phyloP scores from a whole-genome alignment of 2,329 filamentous ascomycete species.

The Aspergillus puulaauensis region DNA sequence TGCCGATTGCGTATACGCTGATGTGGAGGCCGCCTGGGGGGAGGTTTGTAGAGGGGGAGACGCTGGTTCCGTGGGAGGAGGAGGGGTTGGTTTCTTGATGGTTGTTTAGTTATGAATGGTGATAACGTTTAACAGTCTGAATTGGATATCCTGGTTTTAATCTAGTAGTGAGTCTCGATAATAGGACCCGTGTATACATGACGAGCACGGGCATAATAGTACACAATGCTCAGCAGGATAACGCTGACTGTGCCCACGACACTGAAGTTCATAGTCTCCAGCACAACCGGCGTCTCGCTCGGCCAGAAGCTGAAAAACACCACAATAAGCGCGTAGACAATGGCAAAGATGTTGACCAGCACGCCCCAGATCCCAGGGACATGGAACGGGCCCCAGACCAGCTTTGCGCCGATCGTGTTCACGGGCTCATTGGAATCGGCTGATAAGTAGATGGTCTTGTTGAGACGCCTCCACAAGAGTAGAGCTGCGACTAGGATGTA shows the following conservation, averaged over 20 bases:
- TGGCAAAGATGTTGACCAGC: constrained; percentile 44
- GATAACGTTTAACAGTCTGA: no score
- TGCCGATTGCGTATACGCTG: not conserved
- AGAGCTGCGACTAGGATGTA: constrained; percentile 29
- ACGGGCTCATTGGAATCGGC: constrained; percentile 17
- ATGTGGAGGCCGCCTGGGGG: not conserved
- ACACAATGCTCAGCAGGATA: constrained; percentile 41
- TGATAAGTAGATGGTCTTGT: constrained; percentile 6
- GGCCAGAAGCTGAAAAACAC: constrained; percentile 55
- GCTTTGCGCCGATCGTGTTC: constrained; percentile 26
- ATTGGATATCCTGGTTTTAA: no score
- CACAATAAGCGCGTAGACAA: constrained; percentile 47
- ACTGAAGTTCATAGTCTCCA: constrained; percentile 49
- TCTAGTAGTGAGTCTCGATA: not conserved
- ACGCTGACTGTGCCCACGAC: constrained; percentile 44
- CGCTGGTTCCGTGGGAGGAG: not conserved
- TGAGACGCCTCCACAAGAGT: constrained; percentile 28
- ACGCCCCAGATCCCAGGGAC: constrained; percentile 37
- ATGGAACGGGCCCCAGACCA: constrained; percentile 33
- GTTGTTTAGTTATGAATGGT: no score
- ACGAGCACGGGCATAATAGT: constrained; percentile 38
- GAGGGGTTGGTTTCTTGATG: no score
- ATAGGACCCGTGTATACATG: constrained; percentile 33
- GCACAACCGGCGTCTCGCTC: constrained; percentile 31
- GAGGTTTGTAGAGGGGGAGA: not conserved